Evolutionary conservation across 441 rosid genomes (phyloP), one percentile per base, ranked within the genome.

Genomic region (Populus tomentosa): DNA sequence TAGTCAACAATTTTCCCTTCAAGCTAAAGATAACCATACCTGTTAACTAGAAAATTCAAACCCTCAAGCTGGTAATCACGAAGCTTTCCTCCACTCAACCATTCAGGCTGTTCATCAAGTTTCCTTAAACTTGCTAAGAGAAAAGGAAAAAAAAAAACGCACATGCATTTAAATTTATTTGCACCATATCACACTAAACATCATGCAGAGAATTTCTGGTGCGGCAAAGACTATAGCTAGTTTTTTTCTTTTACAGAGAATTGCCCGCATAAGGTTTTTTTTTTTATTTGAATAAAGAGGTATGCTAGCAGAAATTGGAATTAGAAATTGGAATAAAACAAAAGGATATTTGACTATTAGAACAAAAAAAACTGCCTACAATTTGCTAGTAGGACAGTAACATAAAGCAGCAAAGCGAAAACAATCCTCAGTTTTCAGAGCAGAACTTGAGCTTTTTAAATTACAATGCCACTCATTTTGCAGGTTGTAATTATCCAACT

Each of bases 11-110:
- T 61, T 30, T 42, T 26, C 11, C 38, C 23, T 53, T 77, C 33
- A 71, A 42, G 32, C 24, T 77, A 77, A 59, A 73, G 73, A 82
- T 81, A 82, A 82, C n/a, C 79, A 77, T 79, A 93, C 99, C 99
- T 97, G 82, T 97, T 97, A 42, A 97, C 99, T 75, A 97, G 98
- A 84, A 97, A 97, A 85, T 95, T 97, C 84, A 97, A 84, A 82
- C 99, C 99, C 86, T 95, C 98, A 59, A 97, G 92, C 82, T 97
- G 99, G 86, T 95, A 97, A 86, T 97, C 99, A 80, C 99, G 99
- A 79, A 97, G 98, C 79, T 89, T 95, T 82, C 99, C 99, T 77
- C 96, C 99, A 82, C 80, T 89, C 78, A 97, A 85, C 99, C 99
- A 97, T 80, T 89, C 97, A 56, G 99, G 99, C 81, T 97, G 99